A percentile compares a stretch with the other conserved stretches of the same genome.
Evolutionary conservation across 1,284 basidiomycete genomes (phyloP).

Genomic region (Microbotryum lychnidis-dioicae): DNA sequence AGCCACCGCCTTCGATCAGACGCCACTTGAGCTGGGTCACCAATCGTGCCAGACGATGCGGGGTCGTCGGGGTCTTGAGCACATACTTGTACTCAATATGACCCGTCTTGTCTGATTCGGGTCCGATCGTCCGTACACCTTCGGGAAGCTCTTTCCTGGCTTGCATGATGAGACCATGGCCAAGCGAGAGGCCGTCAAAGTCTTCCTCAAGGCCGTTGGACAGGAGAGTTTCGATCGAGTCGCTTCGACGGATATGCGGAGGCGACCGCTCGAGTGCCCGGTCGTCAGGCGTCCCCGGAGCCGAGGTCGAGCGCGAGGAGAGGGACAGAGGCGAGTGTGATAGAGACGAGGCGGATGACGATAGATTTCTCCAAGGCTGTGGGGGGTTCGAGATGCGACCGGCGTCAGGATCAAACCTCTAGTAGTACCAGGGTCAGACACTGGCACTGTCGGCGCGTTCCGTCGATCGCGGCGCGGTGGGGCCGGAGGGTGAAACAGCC

Average conservation of each 20-base stretch:
- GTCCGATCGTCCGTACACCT: conserved; percentile 1
- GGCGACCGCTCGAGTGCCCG: not conserved
- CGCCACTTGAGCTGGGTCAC: conserved; percentile 94
- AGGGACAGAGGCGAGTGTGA: conserved; percentile 18
- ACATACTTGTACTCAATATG: conserved; percentile 72
- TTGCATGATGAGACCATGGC: not conserved
- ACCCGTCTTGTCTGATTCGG: conserved; percentile 21
- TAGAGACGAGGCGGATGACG: not conserved
- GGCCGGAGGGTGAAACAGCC: not conserved
- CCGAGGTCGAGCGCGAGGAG: not conserved
- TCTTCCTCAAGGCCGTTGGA: conserved; percentile 8
- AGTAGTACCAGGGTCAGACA: no score
- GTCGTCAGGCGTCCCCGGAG: not conserved
- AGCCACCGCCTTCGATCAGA: conserved; percentile 75
- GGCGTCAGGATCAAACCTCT: no score
- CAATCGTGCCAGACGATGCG: conserved; percentile 59
- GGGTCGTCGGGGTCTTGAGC: conserved; percentile 56
- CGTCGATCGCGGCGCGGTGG: not conserved
- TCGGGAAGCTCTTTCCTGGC: not conserved
- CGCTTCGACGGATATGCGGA: not conserved
- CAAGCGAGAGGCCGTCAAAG: conserved; percentile 1
- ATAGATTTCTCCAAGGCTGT: conserved; percentile 8
- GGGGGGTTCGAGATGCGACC: not conserved
- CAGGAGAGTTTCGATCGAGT: conserved; percentile 3
- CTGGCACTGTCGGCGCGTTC: no score